Base-by-base conservation (phyloP, 352 stramenopile species). In the Peronospora belbahrii region DNA sequence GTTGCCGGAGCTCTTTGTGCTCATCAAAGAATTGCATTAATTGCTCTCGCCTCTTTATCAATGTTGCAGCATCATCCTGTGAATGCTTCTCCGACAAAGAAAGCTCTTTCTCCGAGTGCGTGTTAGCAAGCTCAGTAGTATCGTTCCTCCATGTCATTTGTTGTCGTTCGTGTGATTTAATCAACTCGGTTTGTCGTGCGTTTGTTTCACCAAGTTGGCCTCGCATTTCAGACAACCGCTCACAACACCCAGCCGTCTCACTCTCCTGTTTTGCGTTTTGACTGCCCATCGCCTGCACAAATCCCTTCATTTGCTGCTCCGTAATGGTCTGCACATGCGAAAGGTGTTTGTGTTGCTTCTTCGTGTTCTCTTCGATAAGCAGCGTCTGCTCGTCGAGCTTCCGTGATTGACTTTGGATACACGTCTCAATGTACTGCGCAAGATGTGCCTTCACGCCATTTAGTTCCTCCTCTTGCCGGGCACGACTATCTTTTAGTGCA, bases 371-470 rank as follows among this genome's bases (percentile, higher is more conserved):
- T 48, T 77, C 54, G 22, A 83, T 58, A 4, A 79, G 40, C 23
- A 40, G 22, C n/a, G 70, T 75, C 31, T 83, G 67, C 28, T 77
- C 59, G 14, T 64, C 22, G 6, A 83, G 60, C 31, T 71, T 73
- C 31, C 63, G 48, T 2, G 44, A 22, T 38, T 78, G 65, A 8
- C 32, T 62, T 28, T 72, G 53, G 15, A 73, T 59, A 40, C 62
- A 76, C 25, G 65, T 67, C 18, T 75, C 68, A 28, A 83, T 59
- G 20, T 65, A 72, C 52, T 67, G 44, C 25, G 55, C 50, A 19
- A 83, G 23, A 40, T 76, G 60, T n/a, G 35, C 14, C 42, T 80
- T 80, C 38, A 83, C 61, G 17, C 27, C 51, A 31, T 63, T 52
- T n/a, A 83, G 36, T 15, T 75, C 65, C 13, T 66, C 46, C 40